Base-by-base conservation (phyloP, 345 rosid genomes). In the Citrus sp. region DNA sequence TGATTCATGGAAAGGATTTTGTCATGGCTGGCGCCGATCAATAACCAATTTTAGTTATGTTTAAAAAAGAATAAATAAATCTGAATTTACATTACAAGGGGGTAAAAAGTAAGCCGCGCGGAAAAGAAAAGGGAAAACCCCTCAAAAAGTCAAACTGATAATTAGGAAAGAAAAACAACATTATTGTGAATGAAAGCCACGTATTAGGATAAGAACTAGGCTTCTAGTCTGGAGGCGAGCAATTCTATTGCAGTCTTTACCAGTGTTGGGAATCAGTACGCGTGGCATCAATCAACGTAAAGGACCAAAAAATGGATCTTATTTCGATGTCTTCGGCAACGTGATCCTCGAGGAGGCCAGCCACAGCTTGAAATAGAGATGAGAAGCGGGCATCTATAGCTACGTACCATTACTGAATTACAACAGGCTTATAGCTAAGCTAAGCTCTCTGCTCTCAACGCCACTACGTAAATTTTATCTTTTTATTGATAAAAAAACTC, bases 381-480 rank as follows among this genome's bases (percentile, higher is more conserved):
- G 37, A 40, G 37, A 37, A 76, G 73, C 18, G 73, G 66, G 67
- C 67, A 25, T 67, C 79, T 35, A 1, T 14, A 66, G 61, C 77
- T 61, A 18, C 35, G 7, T 63, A 9, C 35, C 9, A 28, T 10
- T 54, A 46, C 46, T 9, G n/a, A 34, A 12, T 9, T 9, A 5
- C 9, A 70, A 25, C 74, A 73, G 66, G 59, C 65, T 67, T 40
- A 55, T 54, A 67, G 66, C 58, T 67, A 66, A 35, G 40, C 68
- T 66, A 64, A 12, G 12, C 70, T 3, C 12, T 40, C 22, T 40
- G 51, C 28, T 63, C 42, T 68, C 46, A 63, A 60, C 2, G 24
- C 40, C 68, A 62, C 59, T 19, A 74, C 38, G 28, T 65, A 18
- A 61, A 46, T 22, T 25, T 42, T 62, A 19, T 40, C 61, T 46